Percentiles rank a stretch among this genome's conserved stretches.
phyloP scores from a whole-genome alignment of 176 grass and related monocot genomes.

The Saccharum officinarum region DNA sequence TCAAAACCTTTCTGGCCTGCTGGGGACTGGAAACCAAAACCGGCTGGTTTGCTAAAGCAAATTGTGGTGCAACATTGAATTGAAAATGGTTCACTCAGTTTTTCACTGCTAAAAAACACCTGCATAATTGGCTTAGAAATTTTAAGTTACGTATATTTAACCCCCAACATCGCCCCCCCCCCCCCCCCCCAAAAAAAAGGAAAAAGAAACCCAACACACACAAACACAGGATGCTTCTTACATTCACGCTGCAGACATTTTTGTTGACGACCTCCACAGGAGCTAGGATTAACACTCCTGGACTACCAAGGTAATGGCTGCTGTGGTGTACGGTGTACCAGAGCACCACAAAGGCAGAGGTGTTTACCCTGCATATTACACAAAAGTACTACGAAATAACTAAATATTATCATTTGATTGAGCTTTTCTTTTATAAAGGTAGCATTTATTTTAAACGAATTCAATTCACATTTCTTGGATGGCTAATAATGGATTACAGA shows the following conservation, averaged over 20 bases:
- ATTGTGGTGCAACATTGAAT: conserved; percentile 10
- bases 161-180: background rate
- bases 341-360: background rate
- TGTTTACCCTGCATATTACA: background rate
- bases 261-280: background rate
- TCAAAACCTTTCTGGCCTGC: background rate
- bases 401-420: conserved; percentile 21
- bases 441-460: background rate
- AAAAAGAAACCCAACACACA: background rate
- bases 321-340: background rate
- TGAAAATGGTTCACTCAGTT: background rate
- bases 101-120: background rate
- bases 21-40: background rate
- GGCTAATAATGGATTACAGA: background rate
- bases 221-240: background rate
- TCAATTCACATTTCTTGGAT: conserved; percentile 19
- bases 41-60: conserved; percentile 5
- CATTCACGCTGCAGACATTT: background rate
- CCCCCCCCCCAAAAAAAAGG: no score
- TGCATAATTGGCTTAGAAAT: background rate
- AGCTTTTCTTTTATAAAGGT: conserved; percentile 6
- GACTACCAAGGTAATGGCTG: background rate
- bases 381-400: conserved; percentile 2
- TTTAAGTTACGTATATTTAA: background rate
- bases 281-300: background rate